Evolutionary conservation across 139 green algal genomes (phyloP).

Genomic region (Picocystis salinarum): DNA sequence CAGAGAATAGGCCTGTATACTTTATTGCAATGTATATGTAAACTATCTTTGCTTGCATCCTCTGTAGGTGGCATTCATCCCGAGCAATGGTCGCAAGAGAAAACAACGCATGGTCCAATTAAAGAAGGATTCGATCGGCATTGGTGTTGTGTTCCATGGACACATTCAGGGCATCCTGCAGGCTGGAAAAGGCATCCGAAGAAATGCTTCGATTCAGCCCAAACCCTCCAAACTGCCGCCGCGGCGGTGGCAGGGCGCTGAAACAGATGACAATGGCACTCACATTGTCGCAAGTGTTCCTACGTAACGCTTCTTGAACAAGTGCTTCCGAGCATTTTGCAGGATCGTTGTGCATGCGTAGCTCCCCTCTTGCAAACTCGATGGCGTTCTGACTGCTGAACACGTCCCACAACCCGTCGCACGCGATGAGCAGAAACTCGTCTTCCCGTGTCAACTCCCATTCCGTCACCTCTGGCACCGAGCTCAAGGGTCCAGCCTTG

Average conservation of each 20-base stretch:
- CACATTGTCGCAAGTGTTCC: constrained; percentile 25
- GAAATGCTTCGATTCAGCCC: too few species aligned
- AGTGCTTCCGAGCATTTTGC: constrained; percentile 12
- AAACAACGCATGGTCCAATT: too few species aligned
- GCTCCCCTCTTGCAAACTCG: constrained; percentile 13
- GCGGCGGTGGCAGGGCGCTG: constrained; percentile 9
- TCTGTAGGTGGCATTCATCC: too few species aligned
- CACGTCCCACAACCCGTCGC: constrained; percentile 34
- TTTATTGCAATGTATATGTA: too few species aligned
- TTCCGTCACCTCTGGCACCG: constrained; percentile 11
- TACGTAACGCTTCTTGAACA: constrained; percentile 20
- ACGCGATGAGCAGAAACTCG: constrained; percentile 32
- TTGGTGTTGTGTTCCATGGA: too few species aligned
- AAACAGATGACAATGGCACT: constrained; percentile 26
- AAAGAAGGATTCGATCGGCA: too few species aligned
- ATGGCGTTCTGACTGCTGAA: constrained; percentile 25
- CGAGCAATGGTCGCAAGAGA: too few species aligned
- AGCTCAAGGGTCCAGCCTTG: constrained; percentile 1
- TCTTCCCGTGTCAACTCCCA: constrained; percentile 14
- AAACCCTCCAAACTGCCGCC: too few species aligned
- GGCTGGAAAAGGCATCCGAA: too few species aligned
- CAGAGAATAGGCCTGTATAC: too few species aligned
- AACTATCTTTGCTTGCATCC: too few species aligned
- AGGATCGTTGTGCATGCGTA: constrained; percentile 30
- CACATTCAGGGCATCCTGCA: too few species aligned